phyloP scores from a whole-genome alignment of 495 filamentous ascomycete species.

The Aspergillus hancockii region DNA sequence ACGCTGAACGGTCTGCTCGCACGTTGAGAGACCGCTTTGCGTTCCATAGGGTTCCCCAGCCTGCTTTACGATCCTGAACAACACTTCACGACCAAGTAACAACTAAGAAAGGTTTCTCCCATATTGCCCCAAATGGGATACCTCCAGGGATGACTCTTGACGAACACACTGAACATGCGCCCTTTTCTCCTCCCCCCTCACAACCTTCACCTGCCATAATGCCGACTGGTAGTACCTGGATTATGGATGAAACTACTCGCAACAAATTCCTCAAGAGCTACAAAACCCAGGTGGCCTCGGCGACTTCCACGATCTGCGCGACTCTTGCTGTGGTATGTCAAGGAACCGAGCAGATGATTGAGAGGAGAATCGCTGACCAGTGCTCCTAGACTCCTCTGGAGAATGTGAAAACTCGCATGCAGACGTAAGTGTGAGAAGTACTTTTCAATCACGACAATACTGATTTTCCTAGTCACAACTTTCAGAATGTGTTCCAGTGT shows the following conservation, averaged over 20 bases:
- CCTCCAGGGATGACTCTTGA: slow-evolving; percentile 44
- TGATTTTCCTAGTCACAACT: slow-evolving; percentile 40
- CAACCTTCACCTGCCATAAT: slow-evolving; percentile 34
- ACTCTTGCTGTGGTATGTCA: slow-evolving; percentile 48
- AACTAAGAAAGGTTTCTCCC: slow-evolving; percentile 11
- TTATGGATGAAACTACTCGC: slow-evolving; percentile 41
- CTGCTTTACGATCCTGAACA: slow-evolving; percentile 23
- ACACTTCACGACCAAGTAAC: slow-evolving; percentile 18
- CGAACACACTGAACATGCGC: slow-evolving; percentile 47
- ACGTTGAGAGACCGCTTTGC: slow-evolving; percentile 53
- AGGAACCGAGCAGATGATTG: not conserved
- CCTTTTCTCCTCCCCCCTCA: slow-evolving; percentile 31
- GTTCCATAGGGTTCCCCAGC: slow-evolving; percentile 55
- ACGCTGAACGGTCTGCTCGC: slow-evolving; percentile 53
- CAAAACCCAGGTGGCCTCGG: slow-evolving; percentile 49
- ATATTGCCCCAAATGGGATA: slow-evolving; percentile 35
- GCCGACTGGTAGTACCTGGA: slow-evolving; percentile 39
- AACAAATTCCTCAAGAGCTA: slow-evolving; percentile 47
- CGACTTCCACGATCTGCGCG: slow-evolving; percentile 43
- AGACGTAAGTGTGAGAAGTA: slow-evolving; percentile 37
- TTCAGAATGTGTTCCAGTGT: slow-evolving; percentile 43
- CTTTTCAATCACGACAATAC: not conserved
- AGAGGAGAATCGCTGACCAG: not conserved
- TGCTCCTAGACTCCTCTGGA: slow-evolving; percentile 44
- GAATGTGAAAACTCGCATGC: slow-evolving; percentile 54